phyloP scores from a whole-genome alignment of 2,329 filamentous ascomycete genomes.

The Cordyceps sp. region DNA sequence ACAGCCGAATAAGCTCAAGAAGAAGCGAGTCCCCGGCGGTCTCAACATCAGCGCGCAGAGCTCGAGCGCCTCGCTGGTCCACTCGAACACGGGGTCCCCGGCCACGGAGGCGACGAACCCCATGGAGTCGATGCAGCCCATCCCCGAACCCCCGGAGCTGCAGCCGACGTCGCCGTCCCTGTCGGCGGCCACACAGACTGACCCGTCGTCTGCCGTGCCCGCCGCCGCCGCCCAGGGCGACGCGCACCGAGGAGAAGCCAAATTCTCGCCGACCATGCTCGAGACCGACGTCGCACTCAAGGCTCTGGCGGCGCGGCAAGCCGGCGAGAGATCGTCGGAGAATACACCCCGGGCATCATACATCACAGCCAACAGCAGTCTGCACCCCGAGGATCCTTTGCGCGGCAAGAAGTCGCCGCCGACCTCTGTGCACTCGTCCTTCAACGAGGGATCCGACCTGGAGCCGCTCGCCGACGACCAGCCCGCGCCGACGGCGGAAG shows the following conservation, averaged over 20 bases:
- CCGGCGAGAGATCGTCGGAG: conserved; percentile 22
- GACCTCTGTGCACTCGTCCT: conserved; percentile 63
- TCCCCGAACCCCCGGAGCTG: conserved; percentile 1
- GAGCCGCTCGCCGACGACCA: conserved; percentile 51
- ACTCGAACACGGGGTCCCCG: conserved; percentile 28
- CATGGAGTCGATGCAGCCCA: conserved; percentile 17
- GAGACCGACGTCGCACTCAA: conserved; percentile 4
- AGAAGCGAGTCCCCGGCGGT: conserved; percentile 64
- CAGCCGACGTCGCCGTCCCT: conserved; percentile 1
- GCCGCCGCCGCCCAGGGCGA: neutral
- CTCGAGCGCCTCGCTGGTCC: conserved; percentile 58
- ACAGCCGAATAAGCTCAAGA: conserved; percentile 79
- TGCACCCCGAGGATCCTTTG: conserved; percentile 31
- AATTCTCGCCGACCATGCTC: neutral
- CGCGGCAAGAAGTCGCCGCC: conserved; percentile 58
- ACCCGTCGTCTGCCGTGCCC: no score
- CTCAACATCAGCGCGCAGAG: conserved; percentile 79
- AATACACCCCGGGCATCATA: conserved; percentile 30
- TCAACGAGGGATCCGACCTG: conserved; percentile 68
- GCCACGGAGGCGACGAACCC: conserved; percentile 27
- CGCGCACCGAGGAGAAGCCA: neutral
- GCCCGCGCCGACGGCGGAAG: conserved; percentile 17
- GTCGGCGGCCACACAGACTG: no score
- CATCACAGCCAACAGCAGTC: conserved; percentile 20
- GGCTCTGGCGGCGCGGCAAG: conserved; percentile 6